These are phyloP conservation scores for Penicillium aurantiogriseum DNA, from an alignment of 2,329 filamentous ascomycete species.

Conservation along the genomic window DNA sequence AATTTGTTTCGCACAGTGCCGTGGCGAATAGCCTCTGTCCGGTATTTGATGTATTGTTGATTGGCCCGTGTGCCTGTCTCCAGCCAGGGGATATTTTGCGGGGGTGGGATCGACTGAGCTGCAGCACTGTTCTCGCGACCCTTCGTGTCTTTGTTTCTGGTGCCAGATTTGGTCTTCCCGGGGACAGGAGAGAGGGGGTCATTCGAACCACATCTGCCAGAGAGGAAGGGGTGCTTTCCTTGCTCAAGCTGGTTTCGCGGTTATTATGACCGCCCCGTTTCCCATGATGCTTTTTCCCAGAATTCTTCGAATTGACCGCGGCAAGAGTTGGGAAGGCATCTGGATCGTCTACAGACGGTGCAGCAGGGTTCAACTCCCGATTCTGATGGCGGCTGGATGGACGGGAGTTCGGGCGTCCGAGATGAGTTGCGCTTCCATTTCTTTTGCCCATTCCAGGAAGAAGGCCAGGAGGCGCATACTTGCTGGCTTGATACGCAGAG, in stretches of 20 bases:
- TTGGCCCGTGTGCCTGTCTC: slow-evolving; percentile 91
- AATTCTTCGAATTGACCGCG: slow-evolving; percentile 67
- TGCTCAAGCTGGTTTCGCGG: slow-evolving; percentile 55
- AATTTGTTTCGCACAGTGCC: slow-evolving; percentile 96
- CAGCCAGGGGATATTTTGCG: slow-evolving; percentile 92
- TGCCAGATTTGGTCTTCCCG: slow-evolving; percentile 51
- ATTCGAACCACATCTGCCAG: slow-evolving; percentile 94
- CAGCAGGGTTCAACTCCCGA: slow-evolving; percentile 61
- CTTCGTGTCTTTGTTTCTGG: slow-evolving; percentile 62
- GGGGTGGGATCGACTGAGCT: slow-evolving; percentile 78
- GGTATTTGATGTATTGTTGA: slow-evolving; percentile 89
- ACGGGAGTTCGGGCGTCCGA: slow-evolving; percentile 72
- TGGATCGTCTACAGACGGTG: slow-evolving; percentile 83
- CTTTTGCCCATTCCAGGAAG: slow-evolving; percentile 34
- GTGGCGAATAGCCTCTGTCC: slow-evolving; percentile 95
- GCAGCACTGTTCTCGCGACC: slow-evolving; percentile 75
- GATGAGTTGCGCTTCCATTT: slow-evolving; percentile 52
- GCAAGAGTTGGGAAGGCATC: slow-evolving; percentile 92
- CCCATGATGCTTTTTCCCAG: slow-evolving; percentile 84
- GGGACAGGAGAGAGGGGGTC: slow-evolving; percentile 80
- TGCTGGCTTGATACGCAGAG: slow-evolving; percentile 45
- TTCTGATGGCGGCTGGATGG: slow-evolving; percentile 79
- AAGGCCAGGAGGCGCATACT: slow-evolving; percentile 35
- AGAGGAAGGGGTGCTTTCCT: slow-evolving; percentile 71
- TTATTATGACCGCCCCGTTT: slow-evolving; percentile 78